Evolutionary conservation across 768 basidiomycete genomes (phyloP).

Genomic region (Collybia sordida): DNA sequence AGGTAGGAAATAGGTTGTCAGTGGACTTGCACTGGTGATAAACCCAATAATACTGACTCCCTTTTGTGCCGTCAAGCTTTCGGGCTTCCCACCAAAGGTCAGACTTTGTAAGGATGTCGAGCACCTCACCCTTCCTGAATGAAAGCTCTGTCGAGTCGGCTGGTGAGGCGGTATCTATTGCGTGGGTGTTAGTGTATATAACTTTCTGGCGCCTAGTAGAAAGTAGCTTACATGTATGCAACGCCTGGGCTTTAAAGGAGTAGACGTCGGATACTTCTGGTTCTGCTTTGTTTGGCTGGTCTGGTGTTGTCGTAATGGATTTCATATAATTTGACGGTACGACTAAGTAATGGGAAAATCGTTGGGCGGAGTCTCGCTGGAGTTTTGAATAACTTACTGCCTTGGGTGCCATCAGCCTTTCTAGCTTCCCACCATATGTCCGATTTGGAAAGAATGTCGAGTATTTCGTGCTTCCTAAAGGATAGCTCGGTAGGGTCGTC

Average conservation of each 20-base stretch:
- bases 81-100: constrained; percentile 86
- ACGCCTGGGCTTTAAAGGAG: too few relatives aligned
- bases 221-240: too few relatives aligned
- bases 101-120: constrained; percentile 72
- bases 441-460: constrained; percentile 72
- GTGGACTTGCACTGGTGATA: too few relatives aligned
- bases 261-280: too few relatives aligned
- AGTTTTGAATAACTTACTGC: constrained; percentile 49
- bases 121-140: constrained; percentile 79
- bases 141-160: constrained; percentile 84
- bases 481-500: constrained; percentile 84
- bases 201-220: too few relatives aligned
- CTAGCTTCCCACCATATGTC: constrained; percentile 86
- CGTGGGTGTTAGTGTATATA: too few relatives aligned
- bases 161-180: constrained; percentile 65
- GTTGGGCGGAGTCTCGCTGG: not conserved
- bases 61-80: constrained; percentile 57
- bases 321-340: constrained; percentile 39
- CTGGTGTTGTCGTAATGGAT: too few relatives aligned
- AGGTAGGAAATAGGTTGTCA: too few relatives aligned
- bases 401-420: constrained; percentile 57
- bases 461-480: constrained; percentile 79
- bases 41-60: constrained; percentile 50
- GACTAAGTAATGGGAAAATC: constrained; percentile 24
- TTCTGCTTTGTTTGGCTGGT: too few relatives aligned